Evolutionary conservation across 1,284 basidiomycete genomes (phyloP), one percentile per base, ranked within the genome.

Genomic region (Cerrena zonata): DNA sequence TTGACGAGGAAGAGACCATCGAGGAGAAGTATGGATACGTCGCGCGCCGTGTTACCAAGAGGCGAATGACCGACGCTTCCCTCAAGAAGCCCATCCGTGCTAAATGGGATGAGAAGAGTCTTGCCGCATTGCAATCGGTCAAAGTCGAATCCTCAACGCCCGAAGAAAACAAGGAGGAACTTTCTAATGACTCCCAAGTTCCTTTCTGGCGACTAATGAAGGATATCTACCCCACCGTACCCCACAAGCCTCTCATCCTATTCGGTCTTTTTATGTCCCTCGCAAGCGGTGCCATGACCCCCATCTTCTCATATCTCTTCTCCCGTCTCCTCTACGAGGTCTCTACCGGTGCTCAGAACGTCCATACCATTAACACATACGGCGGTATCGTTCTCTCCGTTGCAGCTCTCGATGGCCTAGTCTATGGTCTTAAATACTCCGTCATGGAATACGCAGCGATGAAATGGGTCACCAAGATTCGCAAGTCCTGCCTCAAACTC

Each of bases 261-360:
- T 37, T 89, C 44, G 94, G 92, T 4, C 69, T 94, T 15, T 1
- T 82, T 51, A 64, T 80, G 27, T 84, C 83, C 49, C 57, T 93
- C 27, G 66, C 79, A 27, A 86, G 84, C 53, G 94, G 94, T 22
- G 77, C 86, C 0, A 82, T 89, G 72, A 95, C 91, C 0, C 95
- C 95, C 0, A 59, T 95, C 41, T 99, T 98, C 75, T 94, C 94
- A 0, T 92, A 79, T 72, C 77, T 93, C 56, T 83, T 98, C 54
- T 89, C 92, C 11, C 79, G 80, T 26, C 79, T 98, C 23, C 79
- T 98, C 60, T 82, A 82, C 58, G 79, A 88, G 55, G 85, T 91
- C 45, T 90, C 89, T 21, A 76, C 75, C 25, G 89, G 87, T 42
- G 86, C 83, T 0, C 67, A 73, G 4, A 70, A 85, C 58, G 66